Conservation (phyloP, 1,284 basidiomycete genomes). For the Rhodotorula sp. region DNA sequence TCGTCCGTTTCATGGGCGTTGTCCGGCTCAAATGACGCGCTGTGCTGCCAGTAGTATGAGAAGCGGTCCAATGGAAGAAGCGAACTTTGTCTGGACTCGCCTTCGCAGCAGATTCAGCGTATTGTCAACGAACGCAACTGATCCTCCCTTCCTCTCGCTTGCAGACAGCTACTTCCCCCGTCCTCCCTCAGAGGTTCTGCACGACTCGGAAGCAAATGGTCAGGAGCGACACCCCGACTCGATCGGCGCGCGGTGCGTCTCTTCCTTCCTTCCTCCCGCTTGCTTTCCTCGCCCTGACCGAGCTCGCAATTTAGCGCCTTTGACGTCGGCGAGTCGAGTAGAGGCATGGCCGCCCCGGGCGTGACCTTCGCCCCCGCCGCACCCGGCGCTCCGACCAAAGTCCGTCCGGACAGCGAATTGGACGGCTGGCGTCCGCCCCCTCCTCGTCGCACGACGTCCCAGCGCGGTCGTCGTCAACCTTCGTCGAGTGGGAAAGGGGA, state of each 20-base stretch:
- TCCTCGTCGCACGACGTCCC: constrained; percentile 33
- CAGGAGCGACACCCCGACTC: constrained; percentile 29
- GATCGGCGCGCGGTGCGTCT: constrained; percentile 31
- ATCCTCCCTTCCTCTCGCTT: too few relatives aligned
- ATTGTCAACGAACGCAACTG: background rate
- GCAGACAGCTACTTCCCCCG: constrained; percentile 39
- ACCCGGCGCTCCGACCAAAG: background rate
- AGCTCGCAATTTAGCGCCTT: constrained; percentile 11
- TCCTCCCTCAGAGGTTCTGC: constrained; percentile 21
- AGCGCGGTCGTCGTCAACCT: constrained; percentile 21
- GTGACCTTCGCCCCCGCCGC: constrained; percentile 35
- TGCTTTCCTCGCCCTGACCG: background rate
- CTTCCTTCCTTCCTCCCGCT: background rate
- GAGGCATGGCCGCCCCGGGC: constrained; percentile 31
- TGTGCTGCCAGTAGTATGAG: too few relatives aligned
- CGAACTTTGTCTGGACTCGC: too few relatives aligned
- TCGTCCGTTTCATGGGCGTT: background rate
- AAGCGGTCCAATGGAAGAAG: too few relatives aligned
- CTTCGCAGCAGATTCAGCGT: too few relatives aligned
- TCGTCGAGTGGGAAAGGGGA: background rate
- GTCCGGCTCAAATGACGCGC: background rate
- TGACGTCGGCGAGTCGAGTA: constrained; percentile 23
- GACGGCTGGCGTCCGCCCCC: constrained; percentile 29
- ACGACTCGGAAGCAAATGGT: constrained; percentile 30
- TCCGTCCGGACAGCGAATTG: constrained; percentile 19